These are phyloP conservation scores for Chrysosphaeria jannelii DNA, from an alignment of 2,329 filamentous ascomycete species.

Conservation along the genomic window DNA sequence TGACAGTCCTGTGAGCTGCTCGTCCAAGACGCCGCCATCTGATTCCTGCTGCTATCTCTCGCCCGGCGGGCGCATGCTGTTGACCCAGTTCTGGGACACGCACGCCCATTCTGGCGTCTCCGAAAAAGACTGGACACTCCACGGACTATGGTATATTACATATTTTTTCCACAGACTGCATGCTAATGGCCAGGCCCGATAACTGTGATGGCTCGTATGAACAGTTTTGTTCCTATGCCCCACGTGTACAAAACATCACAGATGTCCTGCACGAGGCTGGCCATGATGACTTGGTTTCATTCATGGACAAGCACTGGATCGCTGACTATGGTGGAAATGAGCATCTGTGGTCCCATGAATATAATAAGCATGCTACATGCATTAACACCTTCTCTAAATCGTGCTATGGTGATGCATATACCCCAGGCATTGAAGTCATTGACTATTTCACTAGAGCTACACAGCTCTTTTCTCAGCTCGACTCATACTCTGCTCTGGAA, in stretches of 20 bases:
- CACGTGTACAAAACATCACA: slow-evolving; percentile 13
- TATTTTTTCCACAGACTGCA: neutral
- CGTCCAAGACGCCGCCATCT: slow-evolving; percentile 9
- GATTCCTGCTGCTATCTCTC: slow-evolving; percentile 14
- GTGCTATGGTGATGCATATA: slow-evolving; percentile 28
- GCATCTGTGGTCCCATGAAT: slow-evolving; percentile 37
- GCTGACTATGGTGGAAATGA: slow-evolving; percentile 7
- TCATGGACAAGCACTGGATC: slow-evolving; percentile 15
- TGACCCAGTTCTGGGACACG: slow-evolving; percentile 16
- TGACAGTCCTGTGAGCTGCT: slow-evolving; percentile 13
- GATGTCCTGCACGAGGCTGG: slow-evolving; percentile 12
- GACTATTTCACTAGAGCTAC: slow-evolving; percentile 15
- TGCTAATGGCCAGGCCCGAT: slow-evolving; percentile 10
- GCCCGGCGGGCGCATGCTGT: slow-evolving; percentile 12
- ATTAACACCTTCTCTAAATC: slow-evolving; percentile 33
- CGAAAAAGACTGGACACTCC: slow-evolving; percentile 15
- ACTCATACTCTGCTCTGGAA: slow-evolving; percentile 8
- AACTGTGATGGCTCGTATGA: slow-evolving; percentile 15
- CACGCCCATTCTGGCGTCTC: slow-evolving; percentile 11
- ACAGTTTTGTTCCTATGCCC: slow-evolving; percentile 13
- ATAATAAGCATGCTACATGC: slow-evolving; percentile 42
- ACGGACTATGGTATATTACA: slow-evolving; percentile 12
- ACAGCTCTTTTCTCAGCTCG: slow-evolving; percentile 12
- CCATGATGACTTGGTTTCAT: slow-evolving; percentile 11
- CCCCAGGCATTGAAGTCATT: slow-evolving; percentile 12